These are phyloP conservation scores for Heliamphora pulchella DNA, from an alignment of 179 eudicot species.

Conservation along the genomic window DNA sequence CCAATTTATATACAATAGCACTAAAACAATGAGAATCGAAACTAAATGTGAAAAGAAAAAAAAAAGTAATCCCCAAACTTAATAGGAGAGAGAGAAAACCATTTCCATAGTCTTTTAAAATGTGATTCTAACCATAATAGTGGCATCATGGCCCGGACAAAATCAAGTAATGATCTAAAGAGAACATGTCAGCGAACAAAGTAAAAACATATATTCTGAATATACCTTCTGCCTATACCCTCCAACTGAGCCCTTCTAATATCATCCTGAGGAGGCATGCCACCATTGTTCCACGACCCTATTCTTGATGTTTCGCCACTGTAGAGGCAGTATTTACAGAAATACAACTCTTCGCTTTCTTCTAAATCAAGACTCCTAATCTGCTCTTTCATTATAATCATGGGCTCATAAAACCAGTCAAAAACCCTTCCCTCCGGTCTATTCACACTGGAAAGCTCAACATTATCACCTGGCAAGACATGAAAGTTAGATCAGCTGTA, in stretches of 20 bases:
- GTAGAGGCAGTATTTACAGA: conserved; percentile 23
- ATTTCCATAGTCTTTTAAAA: background rate
- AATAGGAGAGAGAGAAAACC: background rate
- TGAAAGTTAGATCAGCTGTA: background rate
- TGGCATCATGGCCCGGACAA: background rate
- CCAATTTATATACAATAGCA: background rate
- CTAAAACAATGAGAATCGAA: background rate
- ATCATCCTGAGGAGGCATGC: conserved; percentile 20
- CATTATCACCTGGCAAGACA: conserved; percentile 19
- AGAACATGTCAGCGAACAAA: background rate
- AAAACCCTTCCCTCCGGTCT: conserved; percentile 27
- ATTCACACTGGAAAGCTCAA: conserved; percentile 24
- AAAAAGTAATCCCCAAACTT: background rate
- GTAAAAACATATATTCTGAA: background rate
- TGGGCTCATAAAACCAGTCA: conserved; percentile 28
- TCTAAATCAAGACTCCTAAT: conserved; percentile 17
- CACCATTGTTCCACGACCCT: conserved; percentile 19
- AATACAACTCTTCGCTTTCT: conserved; percentile 22
- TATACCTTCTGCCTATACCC: conserved; percentile 28
- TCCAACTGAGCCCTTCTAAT: conserved; percentile 27
- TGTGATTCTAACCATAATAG: background rate
- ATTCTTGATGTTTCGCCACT: conserved; percentile 20
- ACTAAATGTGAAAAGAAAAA: background rate
- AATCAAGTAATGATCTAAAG: background rate
- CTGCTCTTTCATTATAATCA: conserved; percentile 27